These are phyloP conservation scores for Ascoidea rubescens DNA, from an alignment of 805 yeast genomes.

Conservation along the genomic window DNA sequence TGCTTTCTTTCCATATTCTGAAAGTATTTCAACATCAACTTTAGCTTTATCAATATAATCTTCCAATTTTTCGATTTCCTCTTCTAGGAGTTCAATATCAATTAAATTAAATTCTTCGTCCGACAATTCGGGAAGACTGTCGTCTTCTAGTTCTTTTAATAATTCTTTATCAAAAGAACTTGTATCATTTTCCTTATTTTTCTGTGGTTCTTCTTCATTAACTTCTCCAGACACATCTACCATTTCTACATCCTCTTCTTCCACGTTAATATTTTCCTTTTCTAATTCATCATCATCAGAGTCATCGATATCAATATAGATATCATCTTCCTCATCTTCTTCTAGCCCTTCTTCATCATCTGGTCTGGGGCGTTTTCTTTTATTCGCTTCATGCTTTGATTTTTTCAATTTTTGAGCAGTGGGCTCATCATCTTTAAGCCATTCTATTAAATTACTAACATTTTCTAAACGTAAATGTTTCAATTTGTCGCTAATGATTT, in stretches of 20 bases:
- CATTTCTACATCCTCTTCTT: conserved; percentile 18
- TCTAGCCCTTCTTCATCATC: conserved; percentile 6
- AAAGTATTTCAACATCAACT: conserved; percentile 61
- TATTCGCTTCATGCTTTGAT: conserved; percentile 1
- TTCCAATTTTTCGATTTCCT: conserved; percentile 41
- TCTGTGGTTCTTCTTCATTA: conserved; percentile 4
- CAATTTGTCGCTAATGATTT: conserved; percentile 25
- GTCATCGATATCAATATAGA: conserved; percentile 8
- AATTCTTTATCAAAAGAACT: conserved; percentile 3
- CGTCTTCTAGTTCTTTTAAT: conserved; percentile 2
- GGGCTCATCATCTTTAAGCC: conserved; percentile 25
- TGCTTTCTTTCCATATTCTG: conserved; percentile 59
- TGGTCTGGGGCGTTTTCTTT: background rate
- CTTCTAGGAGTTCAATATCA: conserved; percentile 33
- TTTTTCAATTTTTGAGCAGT: conserved; percentile 3
- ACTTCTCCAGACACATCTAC: conserved; percentile 4
- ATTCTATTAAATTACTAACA: conserved; percentile 31
- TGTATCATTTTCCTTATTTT: conserved; percentile 2
- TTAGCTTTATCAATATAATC: conserved; percentile 38
- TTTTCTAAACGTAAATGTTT: conserved; percentile 37
- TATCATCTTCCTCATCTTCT: conserved; percentile 4
- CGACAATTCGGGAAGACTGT: conserved; percentile 25
- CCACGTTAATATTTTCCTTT: conserved; percentile 16
- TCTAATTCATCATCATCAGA: conserved; percentile 4
- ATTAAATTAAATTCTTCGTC: conserved; percentile 36